Evolutionary conservation across 1,284 basidiomycete genomes (phyloP).

Genomic region (Heterobasidion annosum): DNA sequence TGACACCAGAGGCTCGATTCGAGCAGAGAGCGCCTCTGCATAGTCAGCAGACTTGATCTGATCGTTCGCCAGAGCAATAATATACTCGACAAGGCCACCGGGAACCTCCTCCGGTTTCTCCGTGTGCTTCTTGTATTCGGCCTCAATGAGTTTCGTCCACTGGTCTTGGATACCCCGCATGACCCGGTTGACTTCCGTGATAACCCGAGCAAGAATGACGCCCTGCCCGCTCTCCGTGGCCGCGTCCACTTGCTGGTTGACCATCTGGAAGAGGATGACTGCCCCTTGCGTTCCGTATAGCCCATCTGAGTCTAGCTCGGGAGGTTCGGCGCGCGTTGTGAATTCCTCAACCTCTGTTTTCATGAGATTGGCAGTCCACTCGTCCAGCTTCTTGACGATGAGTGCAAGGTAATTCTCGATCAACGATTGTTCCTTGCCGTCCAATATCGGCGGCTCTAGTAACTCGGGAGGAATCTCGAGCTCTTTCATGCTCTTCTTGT

Average conservation of each 20-base stretch:
- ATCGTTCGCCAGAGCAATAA: constrained; percentile 97
- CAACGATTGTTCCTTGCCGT: constrained; percentile 87
- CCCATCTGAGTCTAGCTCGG: constrained; percentile 84
- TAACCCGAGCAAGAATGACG: constrained; percentile 84
- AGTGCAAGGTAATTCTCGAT: constrained; percentile 95
- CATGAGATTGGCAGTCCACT: constrained; percentile 95
- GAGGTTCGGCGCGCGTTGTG: constrained; percentile 73
- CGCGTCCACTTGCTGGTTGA: constrained; percentile 95
- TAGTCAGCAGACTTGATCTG: constrained; percentile 96
- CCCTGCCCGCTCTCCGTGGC: constrained; percentile 96
- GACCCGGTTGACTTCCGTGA: constrained; percentile 82
- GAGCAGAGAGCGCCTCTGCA: constrained; percentile 76
- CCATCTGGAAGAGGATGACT: constrained; percentile 95
- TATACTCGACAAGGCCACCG: constrained; percentile 90
- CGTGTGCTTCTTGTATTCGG: constrained; percentile 81
- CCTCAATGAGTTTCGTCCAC: constrained; percentile 81
- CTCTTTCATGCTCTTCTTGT: constrained; percentile 93
- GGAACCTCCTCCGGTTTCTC: constrained; percentile 87
- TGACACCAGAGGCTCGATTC: constrained; percentile 87
- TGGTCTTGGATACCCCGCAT: constrained; percentile 88
- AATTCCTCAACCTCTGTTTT: constrained; percentile 86
- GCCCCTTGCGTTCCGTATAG: constrained; percentile 90
- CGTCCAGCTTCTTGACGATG: constrained; percentile 93
- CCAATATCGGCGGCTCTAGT: constrained; percentile 84
- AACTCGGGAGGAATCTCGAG: constrained; percentile 76